Conservation (phyloP, 2,329 filamentous ascomycete genomes). For the Penicillium aurantiogriseum region DNA sequence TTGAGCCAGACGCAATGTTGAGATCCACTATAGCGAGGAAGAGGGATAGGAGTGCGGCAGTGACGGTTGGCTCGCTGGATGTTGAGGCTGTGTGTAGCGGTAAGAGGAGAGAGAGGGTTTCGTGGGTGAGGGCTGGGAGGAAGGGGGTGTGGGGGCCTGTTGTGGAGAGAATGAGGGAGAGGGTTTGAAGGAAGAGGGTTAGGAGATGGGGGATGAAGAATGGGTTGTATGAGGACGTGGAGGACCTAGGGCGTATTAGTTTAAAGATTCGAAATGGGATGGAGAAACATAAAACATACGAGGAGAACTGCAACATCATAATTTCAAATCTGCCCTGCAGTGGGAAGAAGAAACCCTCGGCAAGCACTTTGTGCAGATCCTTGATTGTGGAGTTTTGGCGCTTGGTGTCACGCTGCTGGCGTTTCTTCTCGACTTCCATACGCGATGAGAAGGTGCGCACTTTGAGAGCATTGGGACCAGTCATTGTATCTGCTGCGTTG, state of each 20-base stretch:
- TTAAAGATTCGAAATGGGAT: neutral
- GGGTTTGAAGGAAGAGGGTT: constrained; percentile 77
- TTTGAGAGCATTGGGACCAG: constrained; percentile 81
- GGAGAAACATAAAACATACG: constrained; percentile 33
- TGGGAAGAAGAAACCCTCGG: constrained; percentile 79
- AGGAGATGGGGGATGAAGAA: constrained; percentile 74
- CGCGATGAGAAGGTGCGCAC: constrained; percentile 83
- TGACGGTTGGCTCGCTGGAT: constrained; percentile 63
- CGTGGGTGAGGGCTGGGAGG: constrained; percentile 75
- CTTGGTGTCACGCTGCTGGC: constrained; percentile 41
- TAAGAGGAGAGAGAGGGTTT: constrained; percentile 82
- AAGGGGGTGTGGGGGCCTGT: constrained; percentile 74
- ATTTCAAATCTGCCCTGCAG: constrained; percentile 77
- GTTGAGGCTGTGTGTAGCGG: constrained; percentile 56
- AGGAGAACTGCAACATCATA: constrained; percentile 54
- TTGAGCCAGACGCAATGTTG: constrained; percentile 54
- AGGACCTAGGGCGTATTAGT: constrained; percentile 28
- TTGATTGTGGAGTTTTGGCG: constrained; percentile 66
- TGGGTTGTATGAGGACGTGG: constrained; percentile 52
- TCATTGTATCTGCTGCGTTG: constrained; percentile 72
- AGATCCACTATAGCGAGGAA: constrained; percentile 79
- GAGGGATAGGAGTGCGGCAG: constrained; percentile 73
- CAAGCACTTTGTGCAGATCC: constrained; percentile 72
- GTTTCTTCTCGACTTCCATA: constrained; percentile 62
- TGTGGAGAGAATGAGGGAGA: constrained; percentile 78